Percentiles rank a stretch among this genome's conserved stretches.
Conservation (phyloP, 1,284 basidiomycete genomes). For the Rhizoctonia solani region DNA sequence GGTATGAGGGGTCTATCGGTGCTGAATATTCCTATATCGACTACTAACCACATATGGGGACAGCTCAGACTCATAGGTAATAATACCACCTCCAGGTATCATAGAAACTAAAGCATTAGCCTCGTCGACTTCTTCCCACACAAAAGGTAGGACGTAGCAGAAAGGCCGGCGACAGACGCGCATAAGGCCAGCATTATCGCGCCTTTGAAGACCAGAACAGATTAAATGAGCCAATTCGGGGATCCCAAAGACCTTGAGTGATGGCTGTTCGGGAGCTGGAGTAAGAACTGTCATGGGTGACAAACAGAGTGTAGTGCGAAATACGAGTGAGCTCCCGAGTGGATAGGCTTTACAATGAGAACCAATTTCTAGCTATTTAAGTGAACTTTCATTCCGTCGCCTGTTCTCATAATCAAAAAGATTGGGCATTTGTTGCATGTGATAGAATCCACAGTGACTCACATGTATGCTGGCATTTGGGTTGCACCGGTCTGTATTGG, state of each 20-base stretch:
- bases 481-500: no score
- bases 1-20: neutral
- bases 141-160: neutral
- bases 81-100: neutral
- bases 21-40: neutral
- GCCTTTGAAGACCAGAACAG: neutral
- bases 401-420: no score
- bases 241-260: slow-evolving; percentile 50
- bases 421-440: no score
- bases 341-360: no score
- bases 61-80: neutral
- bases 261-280: slow-evolving; percentile 78
- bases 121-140: neutral
- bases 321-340: no score
- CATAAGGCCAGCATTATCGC: neutral
- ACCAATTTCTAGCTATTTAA: no score
- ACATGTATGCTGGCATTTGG: no score
- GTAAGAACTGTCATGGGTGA: slow-evolving; percentile 79
- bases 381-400: no score
- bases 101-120: neutral
- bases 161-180: neutral
- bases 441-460: no score
- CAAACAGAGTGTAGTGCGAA: no score
- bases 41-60: neutral
- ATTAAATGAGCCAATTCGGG: neutral